Evolutionary conservation across 2,329 filamentous ascomycete species (phyloP), one percentile per base, ranked within the genome.

Genomic region (Trichophyton mentagrophytes): DNA sequence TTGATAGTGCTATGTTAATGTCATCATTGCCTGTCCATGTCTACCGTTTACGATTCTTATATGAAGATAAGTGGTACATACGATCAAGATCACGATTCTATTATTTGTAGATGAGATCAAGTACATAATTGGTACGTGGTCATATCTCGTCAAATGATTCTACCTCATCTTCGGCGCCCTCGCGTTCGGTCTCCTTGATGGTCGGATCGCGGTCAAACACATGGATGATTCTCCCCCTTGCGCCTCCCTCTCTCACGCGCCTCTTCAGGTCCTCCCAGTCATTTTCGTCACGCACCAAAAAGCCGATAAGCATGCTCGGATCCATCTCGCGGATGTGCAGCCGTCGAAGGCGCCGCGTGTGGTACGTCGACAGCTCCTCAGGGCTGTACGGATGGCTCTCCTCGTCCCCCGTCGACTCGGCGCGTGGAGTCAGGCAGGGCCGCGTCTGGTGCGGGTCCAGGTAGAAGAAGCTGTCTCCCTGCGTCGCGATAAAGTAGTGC

Each of bases 271-370:
- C 81, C 44, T 81, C 76, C 87, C 92, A 97, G 66, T 99, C 93
- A 49, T 85, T 81, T 67, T 92, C 85, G 61, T 88, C 84, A 46
- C 81, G 82, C 64, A 99, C 90, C 40, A 99, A 76, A 69, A 97
- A 97, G 3, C 90, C 92, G 65, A 99, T 89, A 47, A 99, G 77
- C 93, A 99, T 99, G 69, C 90, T 96, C 0, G 93, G 93, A 68
- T 99, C 93, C 89, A 99, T 93, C 69, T 97, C 91, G 62, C 85
- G 85, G 57, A 99, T 81, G 66, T 93, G 86, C 33, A 99, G 80
- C 61, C 88, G 83, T 42, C 92, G 85, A 17, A 99, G 76, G 56
- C 92, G 85, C 58, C 89, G 83, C 0, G 91, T 97, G 71, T 99
- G 92, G 69, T 90, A 96, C 0, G 87, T 87, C 60, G 86, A 82